Evolutionary conservation across 2,329 filamentous ascomycete genomes (phyloP).

Genomic region (Sclerotinia minor): DNA sequence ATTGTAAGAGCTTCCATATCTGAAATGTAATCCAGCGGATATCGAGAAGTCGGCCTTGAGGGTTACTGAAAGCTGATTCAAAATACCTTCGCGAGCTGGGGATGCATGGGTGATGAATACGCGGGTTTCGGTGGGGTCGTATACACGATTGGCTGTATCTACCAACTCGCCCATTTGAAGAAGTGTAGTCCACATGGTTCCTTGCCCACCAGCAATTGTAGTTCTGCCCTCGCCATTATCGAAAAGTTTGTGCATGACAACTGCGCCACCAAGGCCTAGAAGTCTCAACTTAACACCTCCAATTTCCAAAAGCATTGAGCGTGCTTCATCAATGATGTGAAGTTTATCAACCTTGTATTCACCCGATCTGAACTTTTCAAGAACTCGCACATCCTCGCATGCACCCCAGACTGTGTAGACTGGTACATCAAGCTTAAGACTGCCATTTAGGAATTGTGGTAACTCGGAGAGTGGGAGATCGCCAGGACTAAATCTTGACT

Average conservation of each 20-base stretch:
- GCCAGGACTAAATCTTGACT: slow-evolving; percentile 76
- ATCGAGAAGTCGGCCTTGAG: slow-evolving; percentile 98
- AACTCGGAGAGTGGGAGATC: slow-evolving; percentile 92
- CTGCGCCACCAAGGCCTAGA: slow-evolving; percentile 88
- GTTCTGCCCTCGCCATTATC: slow-evolving; percentile 98
- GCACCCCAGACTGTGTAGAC: slow-evolving; percentile 99
- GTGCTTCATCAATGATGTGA: slow-evolving; percentile 97
- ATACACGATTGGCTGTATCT: slow-evolving; percentile 96
- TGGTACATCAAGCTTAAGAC: slow-evolving; percentile 88
- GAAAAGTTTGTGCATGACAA: slow-evolving; percentile 99
- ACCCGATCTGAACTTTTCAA: slow-evolving; percentile 95
- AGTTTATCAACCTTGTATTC: slow-evolving; percentile 98
- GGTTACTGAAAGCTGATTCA: slow-evolving; percentile 96
- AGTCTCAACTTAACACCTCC: slow-evolving; percentile 95
- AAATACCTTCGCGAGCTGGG: slow-evolving; percentile 89
- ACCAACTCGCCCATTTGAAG: slow-evolving; percentile 98
- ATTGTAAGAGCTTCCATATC: slow-evolving; percentile 98
- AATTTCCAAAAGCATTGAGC: slow-evolving; percentile 90
- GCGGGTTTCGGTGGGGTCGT: slow-evolving; percentile 95
- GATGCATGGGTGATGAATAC: slow-evolving; percentile 97
- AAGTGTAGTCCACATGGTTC: slow-evolving; percentile 99
- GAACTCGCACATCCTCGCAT: slow-evolving; percentile 94
- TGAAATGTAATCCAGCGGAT: slow-evolving; percentile 95
- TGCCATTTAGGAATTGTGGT: slow-evolving; percentile 81
- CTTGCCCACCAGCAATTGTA: slow-evolving; percentile 96